Conservation (phyloP, 2,329 filamentous ascomycete species). For the Penicillium sp. region DNA sequence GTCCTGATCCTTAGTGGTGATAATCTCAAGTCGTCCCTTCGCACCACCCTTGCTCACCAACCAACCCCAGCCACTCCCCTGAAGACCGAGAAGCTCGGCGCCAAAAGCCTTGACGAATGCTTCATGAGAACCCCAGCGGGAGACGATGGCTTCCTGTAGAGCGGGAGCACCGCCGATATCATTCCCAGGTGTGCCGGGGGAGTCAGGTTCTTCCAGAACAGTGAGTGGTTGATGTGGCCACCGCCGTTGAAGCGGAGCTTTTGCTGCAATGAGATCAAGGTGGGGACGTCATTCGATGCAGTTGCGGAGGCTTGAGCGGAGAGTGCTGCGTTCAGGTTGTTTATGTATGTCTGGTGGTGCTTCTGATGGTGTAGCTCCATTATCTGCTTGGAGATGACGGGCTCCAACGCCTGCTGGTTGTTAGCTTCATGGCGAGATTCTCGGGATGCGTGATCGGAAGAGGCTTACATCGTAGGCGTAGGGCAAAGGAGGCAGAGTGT, state of each 20-base stretch:
- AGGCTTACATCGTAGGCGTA: constrained; percentile 69
- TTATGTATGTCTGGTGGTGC: constrained; percentile 92
- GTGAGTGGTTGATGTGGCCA: constrained; percentile 87
- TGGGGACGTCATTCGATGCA: constrained; percentile 58
- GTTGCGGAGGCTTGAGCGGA: constrained; percentile 63
- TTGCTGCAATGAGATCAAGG: constrained; percentile 66
- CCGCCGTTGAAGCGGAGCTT: constrained; percentile 86
- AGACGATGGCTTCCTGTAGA: constrained; percentile 61
- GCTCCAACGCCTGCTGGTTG: constrained; percentile 70
- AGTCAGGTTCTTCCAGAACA: constrained; percentile 85
- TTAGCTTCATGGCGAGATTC: constrained; percentile 51
- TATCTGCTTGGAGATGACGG: constrained; percentile 76
- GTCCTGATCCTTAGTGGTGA: constrained; percentile 86
- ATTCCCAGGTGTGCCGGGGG: constrained; percentile 61
- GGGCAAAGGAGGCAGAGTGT: constrained; percentile 64
- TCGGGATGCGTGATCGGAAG: background rate
- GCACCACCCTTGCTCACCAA: constrained; percentile 64
- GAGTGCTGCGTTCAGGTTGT: constrained; percentile 76
- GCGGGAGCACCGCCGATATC: constrained; percentile 54
- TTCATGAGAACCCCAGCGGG: constrained; percentile 68
- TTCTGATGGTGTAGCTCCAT: constrained; percentile 94
- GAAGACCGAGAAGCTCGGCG: constrained; percentile 65
- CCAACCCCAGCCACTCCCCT: constrained; percentile 89
- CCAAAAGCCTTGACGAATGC: constrained; percentile 67
- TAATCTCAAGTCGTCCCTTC: constrained; percentile 64